phyloP scores from a whole-genome alignment of 2,329 filamentous ascomycete species.

The Epichloe scottii region DNA sequence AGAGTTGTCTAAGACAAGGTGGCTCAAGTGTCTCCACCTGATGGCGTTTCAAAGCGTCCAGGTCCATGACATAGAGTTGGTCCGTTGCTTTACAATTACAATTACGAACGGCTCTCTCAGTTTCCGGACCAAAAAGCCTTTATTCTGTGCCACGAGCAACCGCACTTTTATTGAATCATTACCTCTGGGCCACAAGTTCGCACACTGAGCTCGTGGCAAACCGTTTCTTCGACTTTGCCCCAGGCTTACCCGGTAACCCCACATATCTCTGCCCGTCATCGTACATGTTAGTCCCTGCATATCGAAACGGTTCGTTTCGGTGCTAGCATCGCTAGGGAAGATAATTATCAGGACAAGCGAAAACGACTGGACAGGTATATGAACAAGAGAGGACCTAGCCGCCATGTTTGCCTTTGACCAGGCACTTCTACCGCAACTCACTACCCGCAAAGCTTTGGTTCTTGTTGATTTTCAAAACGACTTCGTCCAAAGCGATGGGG shows the following conservation, averaged over 20 bases:
- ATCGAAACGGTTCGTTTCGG: background rate
- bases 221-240: background rate
- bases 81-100: background rate
- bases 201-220: background rate
- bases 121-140: background rate
- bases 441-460: slow-evolving; percentile 58
- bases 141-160: background rate
- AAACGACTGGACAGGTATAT: background rate
- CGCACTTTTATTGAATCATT: background rate
- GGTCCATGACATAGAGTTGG: background rate
- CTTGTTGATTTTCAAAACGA: slow-evolving; percentile 85
- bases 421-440: slow-evolving; percentile 41
- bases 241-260: background rate
- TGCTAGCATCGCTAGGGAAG: background rate
- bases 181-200: background rate
- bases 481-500: slow-evolving; percentile 58
- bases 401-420: slow-evolving; percentile 45
- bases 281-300: background rate
- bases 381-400: background rate
- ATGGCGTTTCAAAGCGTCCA: background rate
- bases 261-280: background rate
- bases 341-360: background rate
- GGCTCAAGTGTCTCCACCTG: slow-evolving; percentile 2
- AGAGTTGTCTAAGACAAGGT: background rate
- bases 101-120: background rate